Evolutionary conservation across 2,329 filamentous ascomycete species (phyloP).

Genomic region (Fusarium chaquense): DNA sequence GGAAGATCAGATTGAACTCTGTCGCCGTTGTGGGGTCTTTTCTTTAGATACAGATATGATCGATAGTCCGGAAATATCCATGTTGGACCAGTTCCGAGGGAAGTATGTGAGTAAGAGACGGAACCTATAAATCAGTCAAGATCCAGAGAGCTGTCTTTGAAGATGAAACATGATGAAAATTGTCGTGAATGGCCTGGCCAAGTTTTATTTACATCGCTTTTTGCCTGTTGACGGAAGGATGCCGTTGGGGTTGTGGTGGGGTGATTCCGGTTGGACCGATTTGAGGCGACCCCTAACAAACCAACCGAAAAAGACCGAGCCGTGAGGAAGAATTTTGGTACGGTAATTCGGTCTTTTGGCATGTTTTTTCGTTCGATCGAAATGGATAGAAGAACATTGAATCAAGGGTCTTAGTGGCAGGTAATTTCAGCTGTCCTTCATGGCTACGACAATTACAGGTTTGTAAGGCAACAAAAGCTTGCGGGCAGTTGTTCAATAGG

Average conservation of each 20-base stretch:
- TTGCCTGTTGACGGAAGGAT: slow-evolving; percentile 25
- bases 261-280: slow-evolving; percentile 36
- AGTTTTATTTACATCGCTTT: slow-evolving; percentile 5
- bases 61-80: not conserved
- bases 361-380: not conserved
- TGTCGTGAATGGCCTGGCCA: not conserved
- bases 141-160: not conserved
- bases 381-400: not conserved
- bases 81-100: not conserved
- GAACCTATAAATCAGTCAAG: not conserved
- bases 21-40: slow-evolving; percentile 21
- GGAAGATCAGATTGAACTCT: not conserved
- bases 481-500: not conserved
- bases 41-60: not conserved
- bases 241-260: slow-evolving; percentile 40
- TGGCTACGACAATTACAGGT: not conserved
- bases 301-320: slow-evolving; percentile 24
- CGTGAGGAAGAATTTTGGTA: slow-evolving; percentile 8
- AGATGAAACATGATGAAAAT: not conserved
- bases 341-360: not conserved
- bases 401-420: not conserved
- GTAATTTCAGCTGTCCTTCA: not conserved
- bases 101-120: not conserved
- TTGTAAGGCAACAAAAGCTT: slow-evolving; percentile 15
- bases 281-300: slow-evolving; percentile 18